Percentiles rank a stretch among this genome's conserved stretches.
phyloP scores from a whole-genome alignment of 2,329 filamentous ascomycete genomes.

The Cadophora luteo-olivacea region DNA sequence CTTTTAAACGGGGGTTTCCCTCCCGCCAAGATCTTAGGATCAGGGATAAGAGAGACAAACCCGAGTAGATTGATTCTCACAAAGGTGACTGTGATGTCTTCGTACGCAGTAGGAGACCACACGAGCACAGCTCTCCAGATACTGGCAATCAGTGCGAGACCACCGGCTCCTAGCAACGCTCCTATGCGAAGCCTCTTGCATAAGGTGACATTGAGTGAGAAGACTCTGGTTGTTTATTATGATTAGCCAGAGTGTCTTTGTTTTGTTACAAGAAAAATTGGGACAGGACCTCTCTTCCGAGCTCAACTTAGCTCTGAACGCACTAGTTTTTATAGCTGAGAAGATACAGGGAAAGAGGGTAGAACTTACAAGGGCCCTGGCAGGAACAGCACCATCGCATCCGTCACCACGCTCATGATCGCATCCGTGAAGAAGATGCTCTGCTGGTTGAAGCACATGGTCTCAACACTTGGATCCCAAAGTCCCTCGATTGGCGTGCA shows the following conservation, averaged over 20 bases:
- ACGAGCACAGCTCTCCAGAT: conserved; percentile 22
- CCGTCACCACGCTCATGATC: conserved; percentile 44
- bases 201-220: conserved; percentile 38
- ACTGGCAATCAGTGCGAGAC: conserved; percentile 16
- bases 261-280: not conserved
- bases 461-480: conserved; percentile 34
- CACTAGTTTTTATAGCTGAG: not conserved
- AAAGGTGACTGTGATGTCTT: conserved; percentile 10
- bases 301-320: not conserved
- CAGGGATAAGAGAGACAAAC: conserved; percentile 35
- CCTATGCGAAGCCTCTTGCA: conserved; percentile 40
- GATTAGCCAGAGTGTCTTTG: not conserved
- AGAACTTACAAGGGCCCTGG: conserved; percentile 42
- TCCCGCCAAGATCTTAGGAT: not conserved
- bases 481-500: conserved; percentile 37
- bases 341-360: not conserved
- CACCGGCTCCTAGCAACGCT: conserved; percentile 22
- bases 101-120: conserved; percentile 3
- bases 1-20: not conserved
- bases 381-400: conserved; percentile 46
- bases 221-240: not conserved
- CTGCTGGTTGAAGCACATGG: conserved; percentile 44
- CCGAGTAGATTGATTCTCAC: conserved; percentile 27
- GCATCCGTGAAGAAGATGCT: conserved; percentile 46
- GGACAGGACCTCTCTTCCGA: not conserved